Evolutionary conservation across 2,329 filamentous ascomycete species (phyloP), one percentile per base, ranked within the genome.

Genomic region (Lasiodiplodia sp.): DNA sequence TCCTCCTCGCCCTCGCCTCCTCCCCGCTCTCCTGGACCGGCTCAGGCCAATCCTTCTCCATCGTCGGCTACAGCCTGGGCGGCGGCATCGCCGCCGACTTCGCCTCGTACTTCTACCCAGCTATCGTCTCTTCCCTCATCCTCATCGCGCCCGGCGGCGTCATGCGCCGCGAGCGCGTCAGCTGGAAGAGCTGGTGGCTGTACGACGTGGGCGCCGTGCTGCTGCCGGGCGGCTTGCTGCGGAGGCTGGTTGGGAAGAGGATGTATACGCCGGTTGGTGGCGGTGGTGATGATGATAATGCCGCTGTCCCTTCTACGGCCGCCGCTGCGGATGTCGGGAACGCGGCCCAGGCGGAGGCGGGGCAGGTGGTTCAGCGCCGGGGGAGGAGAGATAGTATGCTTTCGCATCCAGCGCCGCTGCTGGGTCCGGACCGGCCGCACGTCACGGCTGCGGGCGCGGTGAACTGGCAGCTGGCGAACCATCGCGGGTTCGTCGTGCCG

Each of bases 61-160:
- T 96, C 6, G 80, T 94, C 3, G 93, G 93, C 2, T 96, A 96
- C 78, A 94, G 91, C 0, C 84, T 97, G 0, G 93, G 93, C 56
- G 93, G 93, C 44, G 91, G 90, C 16, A 86, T 96, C 51, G 86
- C 87, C 1, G 89, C 88, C 11, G 85, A 88, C 23, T 95, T 96
- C 75, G 86, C 91, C 1, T 85, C 86, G 1, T 88, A 88, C 75
- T 92, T 93, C 75, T 92, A 93, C 74, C 88, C 91, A 0, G 79
- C 87, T 58, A 82, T 95, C 68, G 85, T 97, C 16, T 85, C 86
- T 14, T 87, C 86, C 11, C 83, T 97, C 25, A 84, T 96, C 12
- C 86, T 97, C 6, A 86, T 97, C 52, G 93, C 93, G 0, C 93
- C 94, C 0, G 86, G 90, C 0, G 94, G 94, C 0, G 83, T 97